Percentiles rank a stretch among this genome's conserved stretches.
Evolutionary conservation across 306 rosid genomes (phyloP).

Genomic region (Vigna radiata): DNA sequence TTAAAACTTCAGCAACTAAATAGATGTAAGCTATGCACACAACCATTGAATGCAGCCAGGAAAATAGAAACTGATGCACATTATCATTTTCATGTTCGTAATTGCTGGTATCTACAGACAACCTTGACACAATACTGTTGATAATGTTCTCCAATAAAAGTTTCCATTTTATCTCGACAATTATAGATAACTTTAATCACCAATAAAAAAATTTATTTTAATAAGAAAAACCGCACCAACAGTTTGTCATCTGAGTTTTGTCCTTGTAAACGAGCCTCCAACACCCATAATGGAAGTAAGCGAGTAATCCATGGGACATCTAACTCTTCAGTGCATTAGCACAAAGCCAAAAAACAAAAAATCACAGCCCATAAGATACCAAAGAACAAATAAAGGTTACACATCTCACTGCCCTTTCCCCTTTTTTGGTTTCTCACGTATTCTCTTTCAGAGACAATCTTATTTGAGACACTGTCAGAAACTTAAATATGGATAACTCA

Average conservation of each 20-base stretch:
- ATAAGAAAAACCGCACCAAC: not conserved
- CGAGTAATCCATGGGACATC: not conserved
- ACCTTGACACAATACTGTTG: not conserved
- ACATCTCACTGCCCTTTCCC: not conserved
- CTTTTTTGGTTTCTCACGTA: not conserved
- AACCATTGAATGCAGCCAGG: not conserved
- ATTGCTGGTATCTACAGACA: not conserved
- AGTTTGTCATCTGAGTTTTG: not conserved
- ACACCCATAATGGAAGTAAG: not conserved
- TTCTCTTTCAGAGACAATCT: not conserved
- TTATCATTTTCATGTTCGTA: not conserved
- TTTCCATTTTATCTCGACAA: not conserved
- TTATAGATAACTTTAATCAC: not conserved
- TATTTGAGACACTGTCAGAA: not conserved
- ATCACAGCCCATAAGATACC: constrained; percentile 3
- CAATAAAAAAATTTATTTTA: not conserved
- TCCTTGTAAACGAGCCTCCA: not conserved
- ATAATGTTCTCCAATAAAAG: not conserved
- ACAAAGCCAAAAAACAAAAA: not conserved
- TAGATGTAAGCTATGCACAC: not conserved
- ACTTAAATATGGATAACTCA: not conserved
- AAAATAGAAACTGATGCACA: not conserved
- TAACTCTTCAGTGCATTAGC: not conserved
- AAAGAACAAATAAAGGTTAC: constrained; percentile 9
- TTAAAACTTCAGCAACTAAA: not conserved